Evolutionary conservation across 306 rosid genomes (phyloP).

Genomic region (Malus sieversii): DNA sequence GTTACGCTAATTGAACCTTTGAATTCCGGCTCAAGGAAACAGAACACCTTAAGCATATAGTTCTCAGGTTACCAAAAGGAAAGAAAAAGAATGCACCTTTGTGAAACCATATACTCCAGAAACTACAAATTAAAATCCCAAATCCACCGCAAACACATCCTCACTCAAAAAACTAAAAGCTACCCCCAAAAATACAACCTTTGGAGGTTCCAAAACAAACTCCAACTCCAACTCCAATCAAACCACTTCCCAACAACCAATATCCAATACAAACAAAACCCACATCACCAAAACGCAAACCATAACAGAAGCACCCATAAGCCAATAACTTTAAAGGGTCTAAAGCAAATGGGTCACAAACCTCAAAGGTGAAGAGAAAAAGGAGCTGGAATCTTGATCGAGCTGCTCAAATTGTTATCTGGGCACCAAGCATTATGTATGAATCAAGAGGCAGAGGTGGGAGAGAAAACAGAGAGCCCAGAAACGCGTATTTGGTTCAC

Average conservation of each 20-base stretch:
- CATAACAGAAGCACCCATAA: constrained; percentile 5
- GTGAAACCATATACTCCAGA: constrained; percentile 11
- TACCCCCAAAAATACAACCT: constrained; percentile 6
- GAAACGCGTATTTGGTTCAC: not conserved
- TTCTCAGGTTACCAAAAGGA: constrained; percentile 11
- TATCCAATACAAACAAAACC: not conserved
- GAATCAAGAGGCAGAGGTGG: constrained; percentile 3
- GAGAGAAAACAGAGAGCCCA: too few relatives aligned
- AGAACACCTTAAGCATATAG: constrained; percentile 24
- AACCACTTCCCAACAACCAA: constrained; percentile 3
- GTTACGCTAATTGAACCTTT: constrained; percentile 13
- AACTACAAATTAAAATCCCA: constrained; percentile 15
- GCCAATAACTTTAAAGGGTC: not conserved
- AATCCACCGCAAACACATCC: constrained; percentile 3
- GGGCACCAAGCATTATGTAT: constrained; percentile 18
- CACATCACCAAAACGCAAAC: not conserved
- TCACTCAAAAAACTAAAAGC: constrained; percentile 6
- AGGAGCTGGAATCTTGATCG: constrained; percentile 14
- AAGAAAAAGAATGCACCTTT: not conserved
- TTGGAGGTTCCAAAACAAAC: constrained; percentile 4
- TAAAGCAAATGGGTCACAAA: constrained; percentile 20
- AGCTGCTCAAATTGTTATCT: constrained; percentile 20
- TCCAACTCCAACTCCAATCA: constrained; percentile 18
- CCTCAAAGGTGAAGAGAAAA: constrained; percentile 20
- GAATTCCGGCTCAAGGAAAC: constrained; percentile 7